phyloP scores from a whole-genome alignment of 2,329 filamentous ascomycete species.

The Clonostachys rhizophaga region DNA sequence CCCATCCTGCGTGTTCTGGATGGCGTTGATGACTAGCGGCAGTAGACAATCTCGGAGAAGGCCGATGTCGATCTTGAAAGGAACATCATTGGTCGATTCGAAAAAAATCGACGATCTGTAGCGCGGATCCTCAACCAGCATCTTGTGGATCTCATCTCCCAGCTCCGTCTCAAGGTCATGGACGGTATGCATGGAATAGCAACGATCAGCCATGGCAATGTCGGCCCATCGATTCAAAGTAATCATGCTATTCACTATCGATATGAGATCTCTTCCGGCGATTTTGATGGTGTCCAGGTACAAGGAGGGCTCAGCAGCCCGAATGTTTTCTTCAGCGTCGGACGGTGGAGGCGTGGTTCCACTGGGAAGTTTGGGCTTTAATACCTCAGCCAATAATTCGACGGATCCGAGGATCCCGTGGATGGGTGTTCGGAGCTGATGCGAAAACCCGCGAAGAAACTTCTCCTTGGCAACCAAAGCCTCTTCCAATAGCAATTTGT shows the following conservation, averaged over 20 bases:
- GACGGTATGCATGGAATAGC: conserved; percentile 14
- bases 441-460: conserved; percentile 38
- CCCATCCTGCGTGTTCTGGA: conserved; percentile 30
- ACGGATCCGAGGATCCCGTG: conserved; percentile 33
- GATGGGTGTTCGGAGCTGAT: conserved; percentile 41
- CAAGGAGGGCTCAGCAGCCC: conserved; percentile 23
- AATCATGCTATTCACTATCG: conserved; percentile 37
- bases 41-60: conserved; percentile 35
- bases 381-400: not conserved
- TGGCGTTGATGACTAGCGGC: conserved; percentile 31
- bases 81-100: conserved; percentile 8
- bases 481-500: conserved; percentile 13
- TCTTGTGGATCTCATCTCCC: not conserved
- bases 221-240: conserved; percentile 31
- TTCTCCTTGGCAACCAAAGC: conserved; percentile 34
- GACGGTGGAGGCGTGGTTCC: not conserved
- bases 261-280: conserved; percentile 34
- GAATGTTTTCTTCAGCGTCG: conserved; percentile 4
- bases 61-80: conserved; percentile 25
- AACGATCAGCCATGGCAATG: conserved; percentile 17
- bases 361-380: not conserved
- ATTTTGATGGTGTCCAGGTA: conserved; percentile 27
- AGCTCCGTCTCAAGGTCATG: not conserved
- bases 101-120: not conserved
- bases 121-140: not conserved